These are phyloP conservation scores for Erythrophleum fordii DNA, from an alignment of 306 rosid genomes.

Conservation along the genomic window DNA sequence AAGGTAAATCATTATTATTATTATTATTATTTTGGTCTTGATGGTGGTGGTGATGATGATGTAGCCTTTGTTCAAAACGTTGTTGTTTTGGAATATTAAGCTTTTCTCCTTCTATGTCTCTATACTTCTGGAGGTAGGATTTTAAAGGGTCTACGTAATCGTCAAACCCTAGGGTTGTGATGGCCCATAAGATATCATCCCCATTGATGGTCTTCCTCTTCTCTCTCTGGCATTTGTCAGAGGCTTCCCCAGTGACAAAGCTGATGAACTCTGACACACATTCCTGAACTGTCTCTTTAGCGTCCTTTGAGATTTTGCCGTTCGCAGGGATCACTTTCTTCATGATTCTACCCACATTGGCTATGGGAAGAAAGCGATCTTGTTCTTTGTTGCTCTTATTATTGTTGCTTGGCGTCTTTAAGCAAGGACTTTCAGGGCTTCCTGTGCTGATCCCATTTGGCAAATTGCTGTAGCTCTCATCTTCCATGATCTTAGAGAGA, in stretches of 20 bases:
- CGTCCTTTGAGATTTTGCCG: conserved; percentile 83
- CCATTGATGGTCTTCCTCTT: conserved; percentile 80
- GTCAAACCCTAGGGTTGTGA: conserved; percentile 73
- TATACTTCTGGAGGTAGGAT: conserved; percentile 66
- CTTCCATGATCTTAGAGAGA: conserved; percentile 46
- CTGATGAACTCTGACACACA: conserved; percentile 85
- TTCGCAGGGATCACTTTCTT: conserved; percentile 71
- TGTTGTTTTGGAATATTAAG: conserved; percentile 68
- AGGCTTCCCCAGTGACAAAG: conserved; percentile 75
- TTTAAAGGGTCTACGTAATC: conserved; percentile 69
- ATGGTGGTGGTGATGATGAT: conserved; percentile 24
- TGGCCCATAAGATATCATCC: conserved; percentile 77
- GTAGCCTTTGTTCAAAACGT: conserved; percentile 52
- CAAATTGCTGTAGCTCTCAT: conserved; percentile 49
- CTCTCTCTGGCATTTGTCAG: conserved; percentile 76
- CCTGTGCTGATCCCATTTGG: conserved; percentile 48
- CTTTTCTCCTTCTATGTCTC: conserved; percentile 75
- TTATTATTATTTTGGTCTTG: conserved; percentile 42
- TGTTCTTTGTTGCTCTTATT: conserved; percentile 54
- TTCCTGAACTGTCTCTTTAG: conserved; percentile 81
- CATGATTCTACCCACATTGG: conserved; percentile 80
- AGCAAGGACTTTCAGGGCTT: conserved; percentile 55
- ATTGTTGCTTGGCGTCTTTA: conserved; percentile 27
- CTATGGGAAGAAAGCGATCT: conserved; percentile 74
- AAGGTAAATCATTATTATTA: conserved; percentile 27